Base-by-base conservation (phyloP, 2,329 filamentous ascomycete species). In the Dryadomyces quercus-mongolicae region DNA sequence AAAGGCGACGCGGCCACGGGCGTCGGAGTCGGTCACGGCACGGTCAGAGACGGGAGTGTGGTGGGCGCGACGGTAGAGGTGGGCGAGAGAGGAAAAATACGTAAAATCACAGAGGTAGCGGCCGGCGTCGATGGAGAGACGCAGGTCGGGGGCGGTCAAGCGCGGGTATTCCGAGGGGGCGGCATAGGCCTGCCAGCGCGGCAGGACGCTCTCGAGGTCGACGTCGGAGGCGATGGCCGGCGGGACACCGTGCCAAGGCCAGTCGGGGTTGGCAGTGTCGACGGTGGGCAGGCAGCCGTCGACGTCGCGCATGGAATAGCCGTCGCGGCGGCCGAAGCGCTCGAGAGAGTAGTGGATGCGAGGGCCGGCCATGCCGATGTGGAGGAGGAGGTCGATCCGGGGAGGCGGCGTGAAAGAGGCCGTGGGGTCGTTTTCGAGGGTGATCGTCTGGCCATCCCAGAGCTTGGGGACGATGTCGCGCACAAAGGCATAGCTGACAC, bases 51-150 rank as follows among this genome's bases (percentile, higher is more conserved):
- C 51, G 13, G 9, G 18, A 0, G 25, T 16, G 1, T 42, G 50
- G 56, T 72, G 64, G 47, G 70, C 62, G 49, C 71, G 66, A 63
- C 74, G 76, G 61, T 70, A 71, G 40, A 81, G 68, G 55, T 81
- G 70, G 20, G 84, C 74, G 60, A 89, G 66, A 57, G 81, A 86
- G 7, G 80, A 81, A 67, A 82, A 89, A 66, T 85, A 88, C 60
- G 86, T 88, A 63, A 87, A 91, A 64, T 91, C 86, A 67, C 86
- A 91, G 16, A 90, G 72, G 65, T 85, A 91, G 20, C 76, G 77
- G 2, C 86, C 86, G 0, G 86, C 81, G 60, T 91, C 83, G 46
- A 82, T 76, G 0, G 84, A 88, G 43, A 86, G 70, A 36, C 80
- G 74, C 8, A 82, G 65, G 58, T 77, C 73, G 51, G 67, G 59